Evolutionary conservation across 441 rosid species (phyloP).

Genomic region (Lagerstroemia fauriei): DNA sequence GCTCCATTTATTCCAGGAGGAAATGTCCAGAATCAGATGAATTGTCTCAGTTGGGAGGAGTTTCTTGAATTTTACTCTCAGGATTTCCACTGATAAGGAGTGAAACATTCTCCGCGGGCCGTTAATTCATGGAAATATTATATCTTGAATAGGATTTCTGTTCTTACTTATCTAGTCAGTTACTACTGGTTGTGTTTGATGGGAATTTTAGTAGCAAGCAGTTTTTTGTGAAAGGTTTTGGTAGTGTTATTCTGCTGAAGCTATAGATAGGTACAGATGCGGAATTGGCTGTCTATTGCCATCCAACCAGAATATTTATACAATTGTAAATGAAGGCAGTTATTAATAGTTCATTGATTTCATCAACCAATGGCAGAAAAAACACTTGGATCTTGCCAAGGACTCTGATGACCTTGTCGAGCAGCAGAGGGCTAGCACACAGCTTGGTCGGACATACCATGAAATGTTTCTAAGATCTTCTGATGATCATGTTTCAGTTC

Average conservation of each 20-base stretch:
- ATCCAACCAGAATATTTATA: not conserved
- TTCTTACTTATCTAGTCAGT: not conserved
- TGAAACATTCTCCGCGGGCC: not conserved
- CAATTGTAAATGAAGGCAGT: not conserved
- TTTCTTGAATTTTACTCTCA: not conserved
- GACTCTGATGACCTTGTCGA: constrained; percentile 68
- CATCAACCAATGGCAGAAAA: constrained; percentile 49
- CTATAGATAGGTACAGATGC: not conserved
- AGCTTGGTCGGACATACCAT: constrained; percentile 91
- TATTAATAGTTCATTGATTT: not conserved
- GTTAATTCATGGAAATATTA: not conserved
- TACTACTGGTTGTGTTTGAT: not conserved
- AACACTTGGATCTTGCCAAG: constrained; percentile 82
- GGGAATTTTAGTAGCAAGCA: not conserved
- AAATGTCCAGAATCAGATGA: not conserved
- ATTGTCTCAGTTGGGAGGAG: not conserved
- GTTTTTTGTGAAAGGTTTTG: not conserved
- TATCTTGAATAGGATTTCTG: not conserved
- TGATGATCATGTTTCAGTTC: constrained; percentile 62
- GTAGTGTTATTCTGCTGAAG: not conserved
- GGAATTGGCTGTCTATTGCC: not conserved
- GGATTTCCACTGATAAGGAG: not conserved
- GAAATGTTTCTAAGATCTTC: constrained; percentile 63
- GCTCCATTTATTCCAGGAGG: not conserved
- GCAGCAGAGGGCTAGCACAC: constrained; percentile 94